Evolutionary conservation across 352 stramenopile genomes (phyloP), one percentile per base, ranked within the genome.

Genomic region (Phytophthora fragariae): DNA sequence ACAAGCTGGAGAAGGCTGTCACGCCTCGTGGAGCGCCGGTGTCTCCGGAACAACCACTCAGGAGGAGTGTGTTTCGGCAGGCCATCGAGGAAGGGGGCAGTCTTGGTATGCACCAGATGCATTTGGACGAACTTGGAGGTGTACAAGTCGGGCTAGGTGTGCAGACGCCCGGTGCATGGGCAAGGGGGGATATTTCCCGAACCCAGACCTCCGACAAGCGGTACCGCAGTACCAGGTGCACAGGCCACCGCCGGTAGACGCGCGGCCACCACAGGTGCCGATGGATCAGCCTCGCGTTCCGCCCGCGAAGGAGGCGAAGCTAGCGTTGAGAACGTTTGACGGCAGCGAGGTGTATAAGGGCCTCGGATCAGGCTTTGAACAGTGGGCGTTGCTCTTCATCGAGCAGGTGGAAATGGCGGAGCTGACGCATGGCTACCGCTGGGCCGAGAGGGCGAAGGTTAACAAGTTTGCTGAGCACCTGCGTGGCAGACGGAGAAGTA

Each of bases 331-430:
- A n/a, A n/a, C n/a, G n/a, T 41, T 41, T 41, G 60, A 67, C 7
- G 49, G 33, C 5, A 67, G 24, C 24, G 24, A 27, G 24, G 24
- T n/a, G n/a, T n/a, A n/a, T n/a, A n/a, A n/a, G n/a, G n/a, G n/a
- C n/a, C n/a, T n/a, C n/a, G n/a, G n/a, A n/a, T n/a, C n/a, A n/a
- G n/a, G n/a, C n/a, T n/a, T n/a, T n/a, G n/a, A n/a, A n/a, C n/a
- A n/a, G n/a, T 27, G 24, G 24, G 24, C 24, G 24, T 27, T 27
- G 24, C 2, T 67, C 8, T 55, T 67, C 5, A 59, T 67, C 14
- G 31, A 67, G 49, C 33, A 59, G 33, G 60, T 67, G n/a, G 33
- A 59, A 21, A 67, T 67, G 49, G 31, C 60, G 2, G 60, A 59
- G n/a, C 8, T 67, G 21, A 33, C 47, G 0, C 24, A 58, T 37